Conservation (phyloP, 345 rosid genomes). For the Aurinia saxatilis region DNA sequence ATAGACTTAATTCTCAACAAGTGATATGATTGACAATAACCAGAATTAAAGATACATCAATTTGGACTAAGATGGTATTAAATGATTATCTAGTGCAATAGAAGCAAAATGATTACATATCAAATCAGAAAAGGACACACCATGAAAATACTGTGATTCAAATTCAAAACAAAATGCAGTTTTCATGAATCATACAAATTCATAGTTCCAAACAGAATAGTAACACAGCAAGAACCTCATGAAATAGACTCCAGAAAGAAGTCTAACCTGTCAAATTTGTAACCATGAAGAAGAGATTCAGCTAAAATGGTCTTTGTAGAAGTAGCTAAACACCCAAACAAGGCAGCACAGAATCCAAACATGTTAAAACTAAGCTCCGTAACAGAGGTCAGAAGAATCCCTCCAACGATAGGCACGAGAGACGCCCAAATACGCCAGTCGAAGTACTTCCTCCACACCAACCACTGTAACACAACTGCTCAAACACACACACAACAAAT, state of each 20-base stretch:
- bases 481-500: background rate
- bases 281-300: constrained; percentile 91
- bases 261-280: constrained; percentile 92
- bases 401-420: constrained; percentile 92
- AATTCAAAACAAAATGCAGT: background rate
- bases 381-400: constrained; percentile 87
- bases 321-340: constrained; percentile 98
- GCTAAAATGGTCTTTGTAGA: constrained; percentile 99
- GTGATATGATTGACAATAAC: background rate
- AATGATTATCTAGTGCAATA: constrained; percentile 1
- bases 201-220: background rate
- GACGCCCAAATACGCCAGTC: constrained; percentile 99
- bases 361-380: constrained; percentile 96
- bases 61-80: background rate
- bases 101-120: background rate
- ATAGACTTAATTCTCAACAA: background rate
- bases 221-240: background rate
- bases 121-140: background rate
- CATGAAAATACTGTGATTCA: background rate
- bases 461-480: constrained; percentile 94
- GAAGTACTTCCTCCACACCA: constrained; percentile 91
- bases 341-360: constrained; percentile 95
- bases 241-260: background rate
- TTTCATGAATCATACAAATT: background rate
- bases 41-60: background rate